phyloP scores from a whole-genome alignment of 1,284 basidiomycete species.

The Neolentinus lepideus region DNA sequence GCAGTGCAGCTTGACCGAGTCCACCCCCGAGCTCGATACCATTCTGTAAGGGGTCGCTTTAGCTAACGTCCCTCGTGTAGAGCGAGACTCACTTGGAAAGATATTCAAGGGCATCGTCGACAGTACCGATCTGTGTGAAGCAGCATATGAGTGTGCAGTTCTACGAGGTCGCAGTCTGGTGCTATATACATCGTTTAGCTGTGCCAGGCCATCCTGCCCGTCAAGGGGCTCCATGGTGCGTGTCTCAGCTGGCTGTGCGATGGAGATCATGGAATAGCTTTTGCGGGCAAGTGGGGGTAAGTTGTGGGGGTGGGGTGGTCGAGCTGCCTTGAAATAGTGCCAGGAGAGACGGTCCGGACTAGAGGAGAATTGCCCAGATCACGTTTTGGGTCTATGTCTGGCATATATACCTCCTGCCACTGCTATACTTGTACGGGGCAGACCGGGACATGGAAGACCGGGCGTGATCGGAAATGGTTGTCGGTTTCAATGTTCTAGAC shows the following conservation, averaged over 20 bases:
- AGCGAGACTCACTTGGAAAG: constrained; percentile 43
- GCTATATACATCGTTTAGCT: not conserved
- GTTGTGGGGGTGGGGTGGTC: not conserved
- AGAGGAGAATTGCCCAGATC: not conserved
- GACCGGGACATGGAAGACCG: not conserved
- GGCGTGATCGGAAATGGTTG: not conserved
- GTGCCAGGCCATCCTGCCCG: not conserved
- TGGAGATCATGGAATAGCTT: constrained; percentile 26
- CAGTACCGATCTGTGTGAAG: constrained; percentile 35
- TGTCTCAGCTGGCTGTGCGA: constrained; percentile 5
- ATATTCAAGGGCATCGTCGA: constrained; percentile 46
- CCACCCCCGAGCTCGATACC: constrained; percentile 30
- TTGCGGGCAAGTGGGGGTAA: constrained; percentile 7
- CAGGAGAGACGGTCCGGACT: not conserved
- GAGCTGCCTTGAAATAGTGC: not conserved
- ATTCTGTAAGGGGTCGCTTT: constrained; percentile 17
- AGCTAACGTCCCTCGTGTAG: not conserved
- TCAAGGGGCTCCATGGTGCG: not conserved
- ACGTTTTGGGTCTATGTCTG: not conserved
- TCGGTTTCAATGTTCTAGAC: not conserved
- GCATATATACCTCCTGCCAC: not conserved
- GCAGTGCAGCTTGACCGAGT: constrained; percentile 46
- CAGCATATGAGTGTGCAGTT: not conserved
- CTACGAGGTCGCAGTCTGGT: constrained; percentile 4
- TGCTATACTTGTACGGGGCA: not conserved